Percentiles rank a stretch among this genome's conserved stretches.
These are phyloP conservation scores for Perilla frutescens DNA, from an alignment of 257 asterid species.

Conservation along the genomic window DNA sequence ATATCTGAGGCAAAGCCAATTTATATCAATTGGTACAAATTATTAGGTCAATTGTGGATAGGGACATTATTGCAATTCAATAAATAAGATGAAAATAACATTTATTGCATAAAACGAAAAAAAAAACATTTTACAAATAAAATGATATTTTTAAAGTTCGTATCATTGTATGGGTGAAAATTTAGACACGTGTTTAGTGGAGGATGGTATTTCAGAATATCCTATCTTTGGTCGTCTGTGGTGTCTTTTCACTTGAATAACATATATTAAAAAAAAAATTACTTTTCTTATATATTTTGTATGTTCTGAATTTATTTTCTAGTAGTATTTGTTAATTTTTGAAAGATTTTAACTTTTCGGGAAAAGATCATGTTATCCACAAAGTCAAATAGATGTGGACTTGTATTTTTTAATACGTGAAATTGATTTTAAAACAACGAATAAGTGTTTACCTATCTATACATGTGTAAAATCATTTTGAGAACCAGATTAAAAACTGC, in stretches of 20 bases:
- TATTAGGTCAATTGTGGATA: neutral
- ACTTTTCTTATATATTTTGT: neutral
- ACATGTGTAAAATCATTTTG: too few species aligned
- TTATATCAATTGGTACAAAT: neutral
- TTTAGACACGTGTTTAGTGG: constrained; percentile 15
- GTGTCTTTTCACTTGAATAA: neutral
- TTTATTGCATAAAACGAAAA: too few species aligned
- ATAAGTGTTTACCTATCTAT: too few species aligned
- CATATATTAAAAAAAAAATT: neutral
- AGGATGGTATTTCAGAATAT: constrained; percentile 14
- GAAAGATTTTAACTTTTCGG: too few species aligned
- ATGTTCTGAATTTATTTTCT: neutral
- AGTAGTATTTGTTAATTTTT: too few species aligned
- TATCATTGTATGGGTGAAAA: constrained; percentile 7
- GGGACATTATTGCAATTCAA: neutral
- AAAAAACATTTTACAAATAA: neutral
- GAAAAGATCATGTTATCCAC: neutral
- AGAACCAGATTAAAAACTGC: too few species aligned
- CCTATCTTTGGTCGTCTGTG: neutral
- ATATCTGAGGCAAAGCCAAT: neutral
- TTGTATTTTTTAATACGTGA: too few species aligned
- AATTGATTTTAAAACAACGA: too few species aligned
- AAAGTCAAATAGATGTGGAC: neutral
- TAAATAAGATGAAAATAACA: neutral
- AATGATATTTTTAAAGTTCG: neutral